A percentile compares a stretch with the other conserved stretches of the same genome.
These are phyloP conservation scores for Meira nashicola DNA, from an alignment of 1,284 basidiomycete species.

Conservation along the genomic window DNA sequence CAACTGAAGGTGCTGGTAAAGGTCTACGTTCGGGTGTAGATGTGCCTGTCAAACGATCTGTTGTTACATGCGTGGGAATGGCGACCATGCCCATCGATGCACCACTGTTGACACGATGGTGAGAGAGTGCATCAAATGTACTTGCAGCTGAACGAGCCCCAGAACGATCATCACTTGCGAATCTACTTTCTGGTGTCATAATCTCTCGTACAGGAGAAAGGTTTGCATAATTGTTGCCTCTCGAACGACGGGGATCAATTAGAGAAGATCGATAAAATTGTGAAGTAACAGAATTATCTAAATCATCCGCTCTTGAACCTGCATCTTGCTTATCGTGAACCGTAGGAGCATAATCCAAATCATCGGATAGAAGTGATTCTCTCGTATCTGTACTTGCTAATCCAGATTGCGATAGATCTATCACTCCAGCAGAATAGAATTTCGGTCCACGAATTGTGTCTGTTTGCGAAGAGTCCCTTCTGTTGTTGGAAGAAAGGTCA, in stretches of 20 bases:
- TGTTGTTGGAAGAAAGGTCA: no score
- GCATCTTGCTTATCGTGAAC: not conserved
- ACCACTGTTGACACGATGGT: not conserved
- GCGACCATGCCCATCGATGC: not conserved
- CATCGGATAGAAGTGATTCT: not conserved
- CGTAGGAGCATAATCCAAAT: not conserved
- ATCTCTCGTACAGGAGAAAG: not conserved
- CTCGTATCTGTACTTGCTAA: not conserved
- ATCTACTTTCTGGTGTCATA: not conserved
- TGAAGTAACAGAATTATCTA: not conserved
- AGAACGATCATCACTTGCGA: no score
- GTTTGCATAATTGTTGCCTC: not conserved
- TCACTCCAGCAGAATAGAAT: no score
- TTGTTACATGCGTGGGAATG: not conserved
- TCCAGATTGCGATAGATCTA: no score
- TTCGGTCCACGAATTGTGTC: no score
- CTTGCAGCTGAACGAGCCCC: no score
- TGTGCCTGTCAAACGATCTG: not conserved
- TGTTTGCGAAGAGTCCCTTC: no score
- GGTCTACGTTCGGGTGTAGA: not conserved
- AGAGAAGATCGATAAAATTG: not conserved
- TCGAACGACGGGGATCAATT: not conserved
- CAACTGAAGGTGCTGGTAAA: not conserved
- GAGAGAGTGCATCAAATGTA: not conserved
- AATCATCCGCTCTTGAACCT: not conserved